phyloP scores from a whole-genome alignment of 441 rosid genomes.

The Populus tomentosa region DNA sequence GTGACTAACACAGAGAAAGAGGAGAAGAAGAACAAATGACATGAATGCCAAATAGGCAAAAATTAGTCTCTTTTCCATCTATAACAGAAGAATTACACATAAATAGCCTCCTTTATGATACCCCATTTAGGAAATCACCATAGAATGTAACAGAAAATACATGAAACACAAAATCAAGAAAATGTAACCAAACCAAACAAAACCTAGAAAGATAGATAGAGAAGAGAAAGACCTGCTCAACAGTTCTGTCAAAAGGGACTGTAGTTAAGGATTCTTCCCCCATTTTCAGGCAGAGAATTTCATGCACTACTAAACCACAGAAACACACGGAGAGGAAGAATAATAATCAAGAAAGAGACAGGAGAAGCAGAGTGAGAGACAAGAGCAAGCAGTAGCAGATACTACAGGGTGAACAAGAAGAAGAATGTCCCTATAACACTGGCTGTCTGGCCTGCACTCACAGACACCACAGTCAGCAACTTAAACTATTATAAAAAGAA shows the following conservation, averaged over 20 bases:
- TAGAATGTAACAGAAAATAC: not conserved
- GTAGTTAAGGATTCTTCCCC: constrained; percentile 38
- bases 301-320: not conserved
- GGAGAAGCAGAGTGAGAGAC: constrained; percentile 14
- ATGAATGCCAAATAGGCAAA: not conserved
- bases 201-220: not conserved
- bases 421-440: not conserved
- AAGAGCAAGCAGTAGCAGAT: too few relatives aligned
- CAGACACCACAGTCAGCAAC: not conserved
- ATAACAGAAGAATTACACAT: not conserved
- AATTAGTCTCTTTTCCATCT: not conserved
- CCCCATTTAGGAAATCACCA: not conserved
- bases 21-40: not conserved
- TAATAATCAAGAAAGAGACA: constrained; percentile 10
- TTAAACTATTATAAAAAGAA: not conserved
- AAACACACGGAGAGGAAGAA: not conserved
- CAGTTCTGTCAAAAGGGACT: constrained; percentile 53
- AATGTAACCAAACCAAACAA: not conserved
- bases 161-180: not conserved
- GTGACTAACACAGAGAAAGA: not conserved
- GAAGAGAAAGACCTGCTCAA: constrained; percentile 49
- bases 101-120: not conserved
- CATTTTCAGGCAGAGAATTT: constrained; percentile 34
- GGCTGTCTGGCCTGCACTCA: not conserved
- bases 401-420: not conserved